Base-by-base conservation (phyloP, 768 basidiomycete species). In the Pleurotus sapidus region DNA sequence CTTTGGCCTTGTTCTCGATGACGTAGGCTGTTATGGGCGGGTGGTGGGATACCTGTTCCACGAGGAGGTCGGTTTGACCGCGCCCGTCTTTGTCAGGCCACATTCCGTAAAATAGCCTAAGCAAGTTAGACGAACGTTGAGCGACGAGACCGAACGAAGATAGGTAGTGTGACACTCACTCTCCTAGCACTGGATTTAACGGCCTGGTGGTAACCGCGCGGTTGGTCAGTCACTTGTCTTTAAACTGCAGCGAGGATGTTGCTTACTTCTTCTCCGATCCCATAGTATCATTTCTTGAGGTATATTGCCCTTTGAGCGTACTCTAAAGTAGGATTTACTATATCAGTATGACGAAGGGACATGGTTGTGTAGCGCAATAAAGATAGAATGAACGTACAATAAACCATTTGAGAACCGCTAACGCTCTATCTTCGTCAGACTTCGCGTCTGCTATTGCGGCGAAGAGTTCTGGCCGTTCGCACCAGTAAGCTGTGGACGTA, bases 21-120 rank as follows among this genome's bases (percentile, higher is more conserved):
- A 84, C 80, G 72, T 95, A 96, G 20, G 87, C 92, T 43, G 91
- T 92, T 64, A 92, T 87, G 6, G 91, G 89, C 1, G 91, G 89
- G 67, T 99, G 96, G 67, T 99, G 96, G 18, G 96, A 98, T 47
- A 98, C 96, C 68, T 98, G 95, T 73, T 98, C 95, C 3, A 95
- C 93, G 40, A 90, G 83, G 27, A 98, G 81, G 40, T 80, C 78
- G 3, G 93, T 95, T 68, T 86, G 77, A n/a, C 93, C 94, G 38
- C 89, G 86, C 3, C 83, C 83, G 58, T 80, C 76, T 49, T 74
- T 69, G 68, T 89, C 84, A 2, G 95, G 91, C 95, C 95, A 98
- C 59, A 77, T 71, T 38, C 94, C 95, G 60, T 93, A 95, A 72
- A 98, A 98, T 24, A 91, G 75, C 66, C 89, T 90, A 59, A 42